A percentile compares a stretch with the other conserved stretches of the same genome.
These are phyloP conservation scores for Iris pallida DNA, from an alignment of 116 monocot species.

Conservation along the genomic window DNA sequence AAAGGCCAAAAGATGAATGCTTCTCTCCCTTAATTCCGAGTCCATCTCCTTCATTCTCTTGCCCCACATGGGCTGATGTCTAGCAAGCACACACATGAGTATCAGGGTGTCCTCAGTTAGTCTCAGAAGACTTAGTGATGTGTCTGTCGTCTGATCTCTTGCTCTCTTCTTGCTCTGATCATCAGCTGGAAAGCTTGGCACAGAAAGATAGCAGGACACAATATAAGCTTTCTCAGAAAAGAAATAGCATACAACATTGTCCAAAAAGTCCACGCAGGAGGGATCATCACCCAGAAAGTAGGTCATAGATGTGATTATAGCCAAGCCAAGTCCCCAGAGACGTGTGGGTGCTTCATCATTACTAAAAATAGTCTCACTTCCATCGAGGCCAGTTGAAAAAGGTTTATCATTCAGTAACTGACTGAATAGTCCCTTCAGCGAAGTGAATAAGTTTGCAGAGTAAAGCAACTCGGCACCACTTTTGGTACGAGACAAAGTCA, in stretches of 20 bases:
- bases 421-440: slow-evolving; percentile 48
- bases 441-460: slow-evolving; percentile 40
- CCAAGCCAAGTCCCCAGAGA: slow-evolving; percentile 52
- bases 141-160: slow-evolving; percentile 22
- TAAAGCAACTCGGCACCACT: slow-evolving; percentile 77
- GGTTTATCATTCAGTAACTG: slow-evolving; percentile 15
- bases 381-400: slow-evolving; percentile 14
- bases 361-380: neutral
- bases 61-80: slow-evolving; percentile 42
- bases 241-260: slow-evolving; percentile 45
- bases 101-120: slow-evolving; percentile 50
- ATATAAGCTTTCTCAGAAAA: slow-evolving; percentile 52
- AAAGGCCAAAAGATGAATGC: slow-evolving; percentile 84
- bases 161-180: slow-evolving; percentile 46
- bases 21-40: slow-evolving; percentile 56
- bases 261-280: slow-evolving; percentile 43
- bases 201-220: slow-evolving; percentile 48
- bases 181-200: slow-evolving; percentile 34
- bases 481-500: slow-evolving; percentile 59
- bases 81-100: slow-evolving; percentile 63
- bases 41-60: slow-evolving; percentile 54
- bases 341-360: slow-evolving; percentile 25
- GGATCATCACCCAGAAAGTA: slow-evolving; percentile 49
- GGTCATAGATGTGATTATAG: slow-evolving; percentile 58
- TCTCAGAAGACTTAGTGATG: slow-evolving; percentile 49